These are phyloP conservation scores for Lichenothelia convexa DNA, from an alignment of 495 filamentous ascomycete species.

Conservation along the genomic window DNA sequence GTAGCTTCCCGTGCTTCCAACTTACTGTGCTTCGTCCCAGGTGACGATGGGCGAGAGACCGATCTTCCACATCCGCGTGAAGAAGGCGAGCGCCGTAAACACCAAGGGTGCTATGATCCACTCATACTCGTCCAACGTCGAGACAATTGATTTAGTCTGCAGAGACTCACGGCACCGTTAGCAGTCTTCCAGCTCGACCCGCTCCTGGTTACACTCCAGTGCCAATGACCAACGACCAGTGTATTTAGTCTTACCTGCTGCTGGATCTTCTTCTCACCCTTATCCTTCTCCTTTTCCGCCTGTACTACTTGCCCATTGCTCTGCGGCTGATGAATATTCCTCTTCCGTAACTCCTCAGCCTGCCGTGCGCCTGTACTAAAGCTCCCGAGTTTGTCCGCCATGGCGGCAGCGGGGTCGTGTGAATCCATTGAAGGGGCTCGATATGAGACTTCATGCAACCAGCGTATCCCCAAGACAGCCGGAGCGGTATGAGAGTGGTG, in stretches of 20 bases:
- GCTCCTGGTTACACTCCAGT: neutral
- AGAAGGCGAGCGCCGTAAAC: constrained; percentile 76
- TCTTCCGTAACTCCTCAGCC: constrained; percentile 47
- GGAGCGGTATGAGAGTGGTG: no score
- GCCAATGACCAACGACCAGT: neutral
- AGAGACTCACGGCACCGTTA: neutral
- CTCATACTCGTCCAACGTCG: constrained; percentile 62
- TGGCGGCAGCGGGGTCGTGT: no score
- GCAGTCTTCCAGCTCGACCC: neutral
- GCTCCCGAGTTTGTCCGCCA: no score
- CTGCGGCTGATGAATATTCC: constrained; percentile 45
- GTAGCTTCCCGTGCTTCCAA: constrained; percentile 1
- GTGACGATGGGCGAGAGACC: constrained; percentile 90
- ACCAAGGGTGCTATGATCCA: constrained; percentile 72
- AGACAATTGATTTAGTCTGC: constrained; percentile 31
- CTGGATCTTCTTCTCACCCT: constrained; percentile 48
- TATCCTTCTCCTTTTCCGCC: constrained; percentile 28
- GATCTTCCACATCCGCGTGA: constrained; percentile 91
- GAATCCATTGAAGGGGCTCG: no score
- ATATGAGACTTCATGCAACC: no score
- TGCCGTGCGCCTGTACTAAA: no score
- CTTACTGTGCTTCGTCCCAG: constrained; percentile 93
- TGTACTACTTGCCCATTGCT: constrained; percentile 19
- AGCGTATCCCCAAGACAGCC: no score
- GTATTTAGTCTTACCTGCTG: constrained; percentile 34